Base-by-base conservation (phyloP, 75 land plant species). In the Pinus taeda region DNA sequence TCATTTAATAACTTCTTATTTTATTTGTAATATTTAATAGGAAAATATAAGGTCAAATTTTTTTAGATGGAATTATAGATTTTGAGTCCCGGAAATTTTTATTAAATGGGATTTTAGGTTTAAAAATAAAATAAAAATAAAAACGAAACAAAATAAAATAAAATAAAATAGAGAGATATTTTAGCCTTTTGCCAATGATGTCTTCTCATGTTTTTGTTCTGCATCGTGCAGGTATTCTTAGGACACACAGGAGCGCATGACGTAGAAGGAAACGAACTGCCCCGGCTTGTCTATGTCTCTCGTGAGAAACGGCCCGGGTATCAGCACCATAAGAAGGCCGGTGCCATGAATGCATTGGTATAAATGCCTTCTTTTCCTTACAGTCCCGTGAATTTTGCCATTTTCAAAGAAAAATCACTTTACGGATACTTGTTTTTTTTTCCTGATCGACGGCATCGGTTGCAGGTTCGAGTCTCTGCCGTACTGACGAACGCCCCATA, bases 291-390 rank as follows among this genome's bases (percentile, higher is more conserved):
- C 21, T 91, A 91, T 78, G 93, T 91, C 45, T 91, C 93, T 62
- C 79, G 92, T 77, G 93, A 91, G 81, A 92, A 92, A 74, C 81
- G 92, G 61, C 94, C 94, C 59, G 94, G 94, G 7, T 92, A 83
- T 74, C 87, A 83, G 60, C 94, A 92, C 75, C 94, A 92, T 79
- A 92, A 92, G 45, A 92, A 92, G 60, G 94, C 94, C 59, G 94
- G 94, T 56, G 94, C 94, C 37, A 91, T 90, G 85, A 92, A 92
- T 88, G 94, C 94, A 75, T 61, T 92, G 86, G 94, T 92, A 3
- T 78, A 85, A 45, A 45, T 45, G 49, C 49, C 49, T 45, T 45
- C 26, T 21, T 45, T 64, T 49, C 17, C 7, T 26, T 15, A 24
- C 24, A 18, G 20, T 17, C 18, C 33, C 29, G 8, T 21, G 20